Conservation (phyloP, 352 stramenopile genomes). For the Globisporangium acanthophoron region DNA sequence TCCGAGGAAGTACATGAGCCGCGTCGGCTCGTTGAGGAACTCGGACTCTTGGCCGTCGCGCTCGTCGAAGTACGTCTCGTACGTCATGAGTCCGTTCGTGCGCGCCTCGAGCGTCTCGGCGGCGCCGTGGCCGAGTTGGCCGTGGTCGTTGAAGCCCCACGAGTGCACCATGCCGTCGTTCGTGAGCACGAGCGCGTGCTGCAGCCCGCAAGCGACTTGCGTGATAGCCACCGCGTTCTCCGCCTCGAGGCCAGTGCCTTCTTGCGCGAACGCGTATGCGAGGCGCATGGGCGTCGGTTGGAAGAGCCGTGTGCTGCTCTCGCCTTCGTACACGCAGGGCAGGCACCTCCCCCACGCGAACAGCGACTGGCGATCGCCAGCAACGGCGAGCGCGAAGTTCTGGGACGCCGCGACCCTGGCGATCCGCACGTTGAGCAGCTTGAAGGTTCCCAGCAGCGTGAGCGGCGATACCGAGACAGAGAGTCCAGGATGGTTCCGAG, state of each 20-base stretch:
- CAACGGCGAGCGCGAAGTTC: slow-evolving; percentile 40
- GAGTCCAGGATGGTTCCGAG: slow-evolving; percentile 6
- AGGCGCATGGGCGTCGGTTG: slow-evolving; percentile 23
- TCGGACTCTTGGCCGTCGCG: slow-evolving; percentile 34
- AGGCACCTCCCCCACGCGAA: slow-evolving; percentile 53
- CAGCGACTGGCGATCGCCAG: slow-evolving; percentile 33
- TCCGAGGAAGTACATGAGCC: slow-evolving; percentile 63
- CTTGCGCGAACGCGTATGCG: slow-evolving; percentile 18
- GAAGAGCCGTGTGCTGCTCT: slow-evolving; percentile 5
- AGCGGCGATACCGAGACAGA: slow-evolving; percentile 14
- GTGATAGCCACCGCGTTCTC: slow-evolving; percentile 11
- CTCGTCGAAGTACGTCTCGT: slow-evolving; percentile 47
- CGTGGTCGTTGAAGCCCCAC: slow-evolving; percentile 78
- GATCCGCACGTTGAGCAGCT: slow-evolving; percentile 33
- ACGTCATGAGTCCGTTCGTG: slow-evolving; percentile 25
- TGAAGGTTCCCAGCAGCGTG: slow-evolving; percentile 40
- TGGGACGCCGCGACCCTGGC: slow-evolving; percentile 26
- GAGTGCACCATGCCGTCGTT: slow-evolving; percentile 55
- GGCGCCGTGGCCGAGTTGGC: slow-evolving; percentile 62
- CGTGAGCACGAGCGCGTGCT: slow-evolving; percentile 50
- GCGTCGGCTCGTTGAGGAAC: slow-evolving; percentile 36
- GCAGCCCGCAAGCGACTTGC: slow-evolving; percentile 42
- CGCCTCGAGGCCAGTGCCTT: too few relatives aligned
- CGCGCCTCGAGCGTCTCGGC: slow-evolving; percentile 38
- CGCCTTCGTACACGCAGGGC: slow-evolving; percentile 27